Base-by-base conservation (phyloP, 75 land plant species). In the Selaginella moellendorffii region DNA sequence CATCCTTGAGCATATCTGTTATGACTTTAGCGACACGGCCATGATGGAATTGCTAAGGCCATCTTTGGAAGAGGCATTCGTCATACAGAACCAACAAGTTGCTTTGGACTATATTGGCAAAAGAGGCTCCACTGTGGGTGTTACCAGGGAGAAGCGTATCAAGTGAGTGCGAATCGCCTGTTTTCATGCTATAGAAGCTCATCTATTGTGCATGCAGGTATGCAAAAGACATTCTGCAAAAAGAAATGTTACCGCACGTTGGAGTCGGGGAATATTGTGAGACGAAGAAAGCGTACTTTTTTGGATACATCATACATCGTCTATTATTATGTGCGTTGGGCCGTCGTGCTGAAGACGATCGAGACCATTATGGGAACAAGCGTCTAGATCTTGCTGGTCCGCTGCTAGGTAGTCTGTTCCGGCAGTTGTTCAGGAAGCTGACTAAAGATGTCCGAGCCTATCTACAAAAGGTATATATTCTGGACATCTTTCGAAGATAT, bases 211-310 rank as follows among this genome's bases (percentile, higher is more conserved):
- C 14, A 36, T 36, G 46, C 68, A 88, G 95, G 77, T 91, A 87
- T 83, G 99, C 99, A 1, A 95, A 81, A 66, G 99, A 95, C 52
- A 95, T 95, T 65, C 86, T 95, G 53, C 99, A 95, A 63, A 95
- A 90, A 68, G 99, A 95, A 71, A 95, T 95, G 99, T 82, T 95
- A 46, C 99, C 99, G 63, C 99, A 95, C 79, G 99, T 95, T 73
- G 97, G 99, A 59, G 88, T 86, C 21, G 97, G 84, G 9, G 99
- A 95, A 69, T 85, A 69, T 72, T 90, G 97, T 75, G 99, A 95
- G 63, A 95, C 99, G 2, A 95, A 95, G 66, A 95, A 95, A 67
- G 99, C 99, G 12, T 95, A 90, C 70, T 95, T 86, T 73, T 95
- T 95, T 75, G 99, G 99, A 82, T 95, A 95, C 68, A 95, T 95